A percentile compares a stretch with the other conserved stretches of the same genome.
Conservation (phyloP, 1,139 yeast genomes). For the Kodamaea suecica region DNA sequence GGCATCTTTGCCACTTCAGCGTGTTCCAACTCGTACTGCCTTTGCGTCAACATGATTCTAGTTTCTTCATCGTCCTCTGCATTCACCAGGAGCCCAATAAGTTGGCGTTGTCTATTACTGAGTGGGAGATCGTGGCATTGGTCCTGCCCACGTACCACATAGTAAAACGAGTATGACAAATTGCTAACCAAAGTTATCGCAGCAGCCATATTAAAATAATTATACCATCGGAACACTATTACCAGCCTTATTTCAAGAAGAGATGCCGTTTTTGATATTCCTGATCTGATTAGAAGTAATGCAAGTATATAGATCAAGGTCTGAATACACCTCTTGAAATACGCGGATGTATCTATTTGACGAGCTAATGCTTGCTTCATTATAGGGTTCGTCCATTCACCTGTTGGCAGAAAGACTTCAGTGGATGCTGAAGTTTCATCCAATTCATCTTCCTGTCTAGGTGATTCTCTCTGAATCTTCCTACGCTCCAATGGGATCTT, state of each 20-base stretch:
- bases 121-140: conserved; percentile 45
- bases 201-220: background rate
- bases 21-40: conserved; percentile 10
- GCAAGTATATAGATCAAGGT: conserved; percentile 2
- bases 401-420: conserved; percentile 22
- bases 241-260: background rate
- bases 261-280: background rate
- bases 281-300: conserved; percentile 4
- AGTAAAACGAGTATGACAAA: conserved; percentile 9
- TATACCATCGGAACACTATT: background rate
- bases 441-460: background rate
- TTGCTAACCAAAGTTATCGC: background rate
- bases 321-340: conserved; percentile 16
- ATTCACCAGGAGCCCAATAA: conserved; percentile 30
- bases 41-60: conserved; percentile 12
- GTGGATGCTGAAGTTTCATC: background rate
- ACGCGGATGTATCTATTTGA: conserved; percentile 32
- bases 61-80: conserved; percentile 10
- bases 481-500: background rate
- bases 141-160: conserved; percentile 31
- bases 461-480: background rate
- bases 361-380: conserved; percentile 35
- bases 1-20: conserved; percentile 4
- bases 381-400: conserved; percentile 43
- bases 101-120: conserved; percentile 32